A percentile compares a stretch with the other conserved stretches of the same genome.
phyloP scores from a whole-genome alignment of 371 early-diverging fungal species.

The Mucor circinelloides region DNA sequence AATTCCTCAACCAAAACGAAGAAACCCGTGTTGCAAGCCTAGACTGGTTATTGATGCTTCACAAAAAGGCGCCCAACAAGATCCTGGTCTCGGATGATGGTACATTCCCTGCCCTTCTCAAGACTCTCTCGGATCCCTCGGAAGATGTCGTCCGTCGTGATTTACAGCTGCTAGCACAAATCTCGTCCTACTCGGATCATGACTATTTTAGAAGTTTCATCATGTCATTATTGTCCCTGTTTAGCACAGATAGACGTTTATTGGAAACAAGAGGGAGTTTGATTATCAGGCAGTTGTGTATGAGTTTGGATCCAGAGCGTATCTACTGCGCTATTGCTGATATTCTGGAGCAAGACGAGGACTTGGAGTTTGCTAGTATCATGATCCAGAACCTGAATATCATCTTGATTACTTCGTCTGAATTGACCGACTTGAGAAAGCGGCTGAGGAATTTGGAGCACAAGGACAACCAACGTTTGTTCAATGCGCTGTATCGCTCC shows the following conservation, averaged over 20 bases:
- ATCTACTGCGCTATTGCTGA: conserved; percentile 85
- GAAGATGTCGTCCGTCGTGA: conserved; percentile 90
- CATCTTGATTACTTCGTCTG: conserved; percentile 90
- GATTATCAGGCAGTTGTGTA: conserved; percentile 88
- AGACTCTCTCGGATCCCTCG: conserved; percentile 85
- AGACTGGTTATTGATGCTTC: conserved; percentile 92
- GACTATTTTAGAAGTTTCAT: conserved; percentile 82
- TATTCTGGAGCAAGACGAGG: conserved; percentile 81
- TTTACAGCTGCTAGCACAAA: conserved; percentile 90
- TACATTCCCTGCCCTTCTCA: conserved; percentile 80
- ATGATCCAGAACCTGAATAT: conserved; percentile 94
- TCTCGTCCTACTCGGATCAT: conserved; percentile 79
- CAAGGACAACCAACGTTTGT: conserved; percentile 70
- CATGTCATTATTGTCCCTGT: conserved; percentile 77
- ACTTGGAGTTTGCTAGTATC: conserved; percentile 84
- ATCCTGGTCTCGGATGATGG: conserved; percentile 77
- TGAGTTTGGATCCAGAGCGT: conserved; percentile 81
- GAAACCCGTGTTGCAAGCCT: conserved; percentile 85
- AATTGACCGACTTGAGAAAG: conserved; percentile 77
- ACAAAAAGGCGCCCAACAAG: conserved; percentile 81
- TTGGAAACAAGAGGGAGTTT: conserved; percentile 84
- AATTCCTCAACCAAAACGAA: conserved; percentile 83
- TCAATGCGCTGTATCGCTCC: conserved; percentile 77
- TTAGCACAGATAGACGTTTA: conserved; percentile 83
- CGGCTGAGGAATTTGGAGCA: conserved; percentile 72